A percentile compares a stretch with the other conserved stretches of the same genome.
phyloP scores from a whole-genome alignment of 164 flowering plant genomes.

The Hamamelis virginiana region DNA sequence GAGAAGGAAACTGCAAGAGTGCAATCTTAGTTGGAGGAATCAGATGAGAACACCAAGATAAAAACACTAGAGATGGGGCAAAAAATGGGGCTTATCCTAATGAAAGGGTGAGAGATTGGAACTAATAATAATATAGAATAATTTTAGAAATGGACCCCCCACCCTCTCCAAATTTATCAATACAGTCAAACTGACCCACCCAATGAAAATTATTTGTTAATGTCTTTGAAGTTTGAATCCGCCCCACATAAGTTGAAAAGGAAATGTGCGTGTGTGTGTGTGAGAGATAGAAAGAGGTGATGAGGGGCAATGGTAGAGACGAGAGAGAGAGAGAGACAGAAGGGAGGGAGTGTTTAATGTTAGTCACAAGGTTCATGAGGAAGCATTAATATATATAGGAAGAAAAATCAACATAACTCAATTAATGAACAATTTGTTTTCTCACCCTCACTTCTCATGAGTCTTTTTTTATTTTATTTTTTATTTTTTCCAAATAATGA shows the following conservation, averaged over 20 bases:
- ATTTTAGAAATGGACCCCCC: slow-evolving; percentile 20
- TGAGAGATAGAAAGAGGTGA: no score
- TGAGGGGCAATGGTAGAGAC: no score
- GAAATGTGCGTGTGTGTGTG: no score
- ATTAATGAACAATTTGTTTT: neutral
- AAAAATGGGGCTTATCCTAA: slow-evolving; percentile 27
- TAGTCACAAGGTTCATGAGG: slow-evolving; percentile 23
- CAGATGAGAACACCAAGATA: slow-evolving; percentile 19
- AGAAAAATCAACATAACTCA: neutral
- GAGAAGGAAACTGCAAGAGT: neutral
- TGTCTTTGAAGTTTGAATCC: slow-evolving; percentile 24
- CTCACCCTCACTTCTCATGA: neutral
- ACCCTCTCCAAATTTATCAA: slow-evolving; percentile 5
- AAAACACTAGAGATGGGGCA: slow-evolving; percentile 25
- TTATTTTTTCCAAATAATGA: no score
- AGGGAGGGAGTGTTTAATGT: slow-evolving; percentile 18
- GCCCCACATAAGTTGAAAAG: neutral
- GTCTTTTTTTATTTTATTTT: neutral
- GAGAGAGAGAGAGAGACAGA: neutral
- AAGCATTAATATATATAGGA: slow-evolving; percentile 13
- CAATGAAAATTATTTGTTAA: slow-evolving; percentile 5
- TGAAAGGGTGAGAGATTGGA: slow-evolving; percentile 12
- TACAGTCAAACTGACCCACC: slow-evolving; percentile 44
- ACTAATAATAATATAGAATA: slow-evolving; percentile 19
- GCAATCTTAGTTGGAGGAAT: slow-evolving; percentile 25